Evolutionary conservation across 2,329 filamentous ascomycete genomes (phyloP).

Genomic region (Beauveria medogensis): DNA sequence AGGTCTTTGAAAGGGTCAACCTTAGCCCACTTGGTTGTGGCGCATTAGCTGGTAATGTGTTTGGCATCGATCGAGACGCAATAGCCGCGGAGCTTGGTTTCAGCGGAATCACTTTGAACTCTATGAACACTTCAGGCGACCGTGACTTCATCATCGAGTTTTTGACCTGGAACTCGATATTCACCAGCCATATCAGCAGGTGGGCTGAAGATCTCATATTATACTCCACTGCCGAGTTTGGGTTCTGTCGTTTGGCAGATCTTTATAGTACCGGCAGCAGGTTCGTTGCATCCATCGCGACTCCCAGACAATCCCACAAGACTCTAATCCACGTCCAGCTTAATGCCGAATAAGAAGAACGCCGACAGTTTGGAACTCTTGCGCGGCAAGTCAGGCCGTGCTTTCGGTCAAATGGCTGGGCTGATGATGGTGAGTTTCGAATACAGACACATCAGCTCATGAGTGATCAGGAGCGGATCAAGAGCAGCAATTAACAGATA

Average conservation of each 20-base stretch:
- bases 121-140: slow-evolving; percentile 61
- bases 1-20: slow-evolving; percentile 69
- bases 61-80: slow-evolving; percentile 23
- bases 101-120: slow-evolving; percentile 59
- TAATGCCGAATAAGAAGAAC: slow-evolving; percentile 82
- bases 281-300: slow-evolving; percentile 25
- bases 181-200: slow-evolving; percentile 64
- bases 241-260: slow-evolving; percentile 67
- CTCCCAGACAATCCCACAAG: slow-evolving; percentile 3
- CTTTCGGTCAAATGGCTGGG: slow-evolving; percentile 75
- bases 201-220: slow-evolving; percentile 83
- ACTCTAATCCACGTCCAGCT: not conserved
- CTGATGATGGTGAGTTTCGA: slow-evolving; percentile 48
- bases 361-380: slow-evolving; percentile 64
- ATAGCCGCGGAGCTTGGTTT: slow-evolving; percentile 59
- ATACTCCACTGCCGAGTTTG: slow-evolving; percentile 69
- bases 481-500: slow-evolving; percentile 22
- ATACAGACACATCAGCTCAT: slow-evolving; percentile 18
- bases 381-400: slow-evolving; percentile 65
- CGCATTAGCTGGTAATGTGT: slow-evolving; percentile 21
- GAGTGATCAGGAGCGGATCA: slow-evolving; percentile 18
- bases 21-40: slow-evolving; percentile 37
- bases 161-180: slow-evolving; percentile 60
- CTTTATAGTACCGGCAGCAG: slow-evolving; percentile 66
- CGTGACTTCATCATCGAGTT: slow-evolving; percentile 67